Base-by-base conservation (phyloP, 768 basidiomycete genomes). In the Roridomyces roridus region DNA sequence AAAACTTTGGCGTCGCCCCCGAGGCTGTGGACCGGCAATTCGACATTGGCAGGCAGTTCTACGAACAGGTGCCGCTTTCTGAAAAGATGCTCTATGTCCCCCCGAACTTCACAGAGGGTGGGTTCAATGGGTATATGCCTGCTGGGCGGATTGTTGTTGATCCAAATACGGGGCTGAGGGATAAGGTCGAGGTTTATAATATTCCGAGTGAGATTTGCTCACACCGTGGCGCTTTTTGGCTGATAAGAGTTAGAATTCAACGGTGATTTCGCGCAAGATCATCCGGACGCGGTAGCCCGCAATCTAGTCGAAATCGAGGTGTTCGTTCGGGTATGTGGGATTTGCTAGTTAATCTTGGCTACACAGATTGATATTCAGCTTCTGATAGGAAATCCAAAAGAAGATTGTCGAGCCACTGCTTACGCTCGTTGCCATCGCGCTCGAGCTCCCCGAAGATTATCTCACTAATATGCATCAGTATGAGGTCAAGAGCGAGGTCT, bases 361-460 rank as follows among this genome's bases (percentile, higher is more conserved):
- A 31, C 25, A 18, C 15, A 11, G 21, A 28, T 25, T 28, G 8
- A 8, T 47, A 5, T 42, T 55, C n/a, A n/a, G n/a, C n/a, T n/a
- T n/a, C n/a, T n/a, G n/a, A 15, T 34, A 74, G 73, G 65, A 69
- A 5, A 68, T 83, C 11, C 80, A 83, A 64, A 65, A 65, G 18
- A 73, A 80, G 58, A 74, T 85, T 9, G 69, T 85, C 23, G 78
- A 82, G 52, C 80, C 77, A 0, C 73, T 83, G 7, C 72, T 76
- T 55, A 68, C 72, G 31, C 68, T 85, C 9, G 74, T 84, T 42
- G 80, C 82, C 20, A 67, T 80, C 49, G 81, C 80, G 0, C 77
- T 85, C 34, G 82, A 82, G 63, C 77, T 84, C 7, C 79, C 82
- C 0, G 78, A 80, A 55, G 77, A 80, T 55, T 77, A 76, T 65